A percentile compares a stretch with the other conserved stretches of the same genome.
phyloP scores from a whole-genome alignment of 352 stramenopile species.

The Halophytophthora polymorphica region DNA sequence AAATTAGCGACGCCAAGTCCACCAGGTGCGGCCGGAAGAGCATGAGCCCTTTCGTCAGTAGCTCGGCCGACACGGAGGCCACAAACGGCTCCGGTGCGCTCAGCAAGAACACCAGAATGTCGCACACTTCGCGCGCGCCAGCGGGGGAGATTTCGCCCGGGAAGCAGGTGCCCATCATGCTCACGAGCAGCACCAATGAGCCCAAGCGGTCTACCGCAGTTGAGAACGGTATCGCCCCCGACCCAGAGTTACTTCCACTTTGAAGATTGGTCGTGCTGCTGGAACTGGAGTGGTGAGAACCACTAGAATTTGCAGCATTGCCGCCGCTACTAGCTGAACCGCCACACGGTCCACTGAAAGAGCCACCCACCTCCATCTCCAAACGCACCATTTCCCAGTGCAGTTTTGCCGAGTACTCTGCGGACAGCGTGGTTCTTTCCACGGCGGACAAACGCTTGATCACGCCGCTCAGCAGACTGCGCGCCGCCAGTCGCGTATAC shows the following conservation, averaged over 20 bases:
- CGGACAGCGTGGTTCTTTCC: conserved; percentile 45
- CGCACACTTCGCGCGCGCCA: conserved; percentile 73
- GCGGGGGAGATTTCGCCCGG: conserved; percentile 77
- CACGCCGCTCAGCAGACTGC: conserved; percentile 64
- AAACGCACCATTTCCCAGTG: conserved; percentile 77
- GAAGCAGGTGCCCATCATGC: conserved; percentile 86
- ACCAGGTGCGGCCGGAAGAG: conserved; percentile 80
- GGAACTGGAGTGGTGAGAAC: conserved; percentile 29
- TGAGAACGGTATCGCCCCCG: conserved; percentile 27
- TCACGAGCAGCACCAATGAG: conserved; percentile 74
- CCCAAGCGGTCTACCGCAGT: conserved; percentile 56
- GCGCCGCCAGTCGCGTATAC: conserved; percentile 70
- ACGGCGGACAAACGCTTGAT: conserved; percentile 64
- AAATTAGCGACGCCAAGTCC: conserved; percentile 73
- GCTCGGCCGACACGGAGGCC: conserved; percentile 65
- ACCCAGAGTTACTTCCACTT: conserved; percentile 1
- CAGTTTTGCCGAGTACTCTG: conserved; percentile 77
- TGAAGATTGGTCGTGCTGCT: conserved; percentile 8
- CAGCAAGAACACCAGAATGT: conserved; percentile 69
- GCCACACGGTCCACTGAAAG: conserved; percentile 21
- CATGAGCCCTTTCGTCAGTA: conserved; percentile 81
- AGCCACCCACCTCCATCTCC: conserved; percentile 52
- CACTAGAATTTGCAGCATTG: conserved; percentile 11
- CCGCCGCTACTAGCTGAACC: conserved; percentile 10
- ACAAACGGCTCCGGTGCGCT: conserved; percentile 52